These are phyloP conservation scores for Zangia roseola DNA, from an alignment of 768 basidiomycete genomes.

Conservation along the genomic window DNA sequence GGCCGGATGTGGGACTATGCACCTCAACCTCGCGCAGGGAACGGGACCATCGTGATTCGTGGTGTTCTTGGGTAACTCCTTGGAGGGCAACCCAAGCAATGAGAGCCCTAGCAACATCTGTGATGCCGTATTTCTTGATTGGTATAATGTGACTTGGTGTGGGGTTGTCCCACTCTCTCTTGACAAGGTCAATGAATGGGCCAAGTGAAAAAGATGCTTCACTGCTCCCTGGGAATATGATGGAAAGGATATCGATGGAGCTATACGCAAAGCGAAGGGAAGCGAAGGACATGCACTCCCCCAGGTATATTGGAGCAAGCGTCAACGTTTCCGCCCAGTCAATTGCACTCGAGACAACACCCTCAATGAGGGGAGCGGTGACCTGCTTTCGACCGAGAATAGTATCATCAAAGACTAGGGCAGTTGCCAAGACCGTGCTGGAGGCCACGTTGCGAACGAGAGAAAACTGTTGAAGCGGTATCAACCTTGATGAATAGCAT, in stretches of 20 bases:
- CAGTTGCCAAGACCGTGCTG: conserved; percentile 56
- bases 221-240: conserved; percentile 71
- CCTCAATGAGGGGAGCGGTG: conserved; percentile 55
- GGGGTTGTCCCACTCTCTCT: conserved; percentile 68
- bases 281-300: conserved; percentile 75
- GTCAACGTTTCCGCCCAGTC: conserved; percentile 69
- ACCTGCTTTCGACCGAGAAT: conserved; percentile 62
- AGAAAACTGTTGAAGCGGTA: conserved; percentile 58
- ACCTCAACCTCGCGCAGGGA: conserved; percentile 66
- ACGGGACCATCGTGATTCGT: conserved; percentile 68
- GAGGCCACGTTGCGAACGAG: conserved; percentile 62
- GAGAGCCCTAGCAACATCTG: conserved; percentile 65
- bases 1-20: conserved; percentile 41
- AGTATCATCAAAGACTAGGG: conserved; percentile 61
- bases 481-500: conserved; percentile 7
- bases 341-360: conserved; percentile 59
- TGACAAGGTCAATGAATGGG: conserved; percentile 78
- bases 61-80: conserved; percentile 78
- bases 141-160: conserved; percentile 52
- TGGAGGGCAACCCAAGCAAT: conserved; percentile 81
- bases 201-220: conserved; percentile 81
- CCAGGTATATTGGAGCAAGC: conserved; percentile 70
- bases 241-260: conserved; percentile 70
- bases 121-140: conserved; percentile 58
- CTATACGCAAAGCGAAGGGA: conserved; percentile 72